Conservation (phyloP, 495 filamentous ascomycete genomes). For the Penicillium malachiteum region DNA sequence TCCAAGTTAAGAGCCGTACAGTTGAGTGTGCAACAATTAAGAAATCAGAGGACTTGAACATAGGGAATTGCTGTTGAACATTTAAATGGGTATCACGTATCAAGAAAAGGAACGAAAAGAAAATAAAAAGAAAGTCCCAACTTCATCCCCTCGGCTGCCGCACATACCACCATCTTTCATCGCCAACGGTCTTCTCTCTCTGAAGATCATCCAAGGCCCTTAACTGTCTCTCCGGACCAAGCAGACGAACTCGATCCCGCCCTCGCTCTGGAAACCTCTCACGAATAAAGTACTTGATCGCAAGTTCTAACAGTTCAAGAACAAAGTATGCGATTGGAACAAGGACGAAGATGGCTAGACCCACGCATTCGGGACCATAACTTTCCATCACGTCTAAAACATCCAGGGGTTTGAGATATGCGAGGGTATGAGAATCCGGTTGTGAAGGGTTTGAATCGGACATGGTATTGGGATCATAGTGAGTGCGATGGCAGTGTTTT, state of each 20-base stretch:
- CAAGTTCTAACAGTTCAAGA: slow-evolving; percentile 19
- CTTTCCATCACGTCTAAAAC: slow-evolving; percentile 15
- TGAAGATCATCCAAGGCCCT: slow-evolving; percentile 14
- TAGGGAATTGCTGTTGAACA: background rate
- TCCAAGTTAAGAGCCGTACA: no score
- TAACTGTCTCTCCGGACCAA: slow-evolving; percentile 22
- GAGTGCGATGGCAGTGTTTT: background rate
- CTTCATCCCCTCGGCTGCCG: background rate
- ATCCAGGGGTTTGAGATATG: slow-evolving; percentile 8
- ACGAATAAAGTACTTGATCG: slow-evolving; percentile 5
- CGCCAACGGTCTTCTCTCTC: slow-evolving; percentile 9
- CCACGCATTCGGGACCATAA: slow-evolving; percentile 23
- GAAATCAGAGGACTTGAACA: background rate
- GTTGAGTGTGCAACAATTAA: background rate
- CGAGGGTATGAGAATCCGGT: background rate
- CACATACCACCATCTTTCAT: slow-evolving; percentile 17
- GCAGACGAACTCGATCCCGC: slow-evolving; percentile 14
- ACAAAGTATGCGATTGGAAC: slow-evolving; percentile 23
- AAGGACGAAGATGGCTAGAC: slow-evolving; percentile 20
- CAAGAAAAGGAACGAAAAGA: background rate
- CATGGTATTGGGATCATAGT: background rate
- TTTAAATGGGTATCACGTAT: background rate
- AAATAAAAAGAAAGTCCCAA: background rate
- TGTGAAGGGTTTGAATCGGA: background rate
- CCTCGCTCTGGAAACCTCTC: slow-evolving; percentile 22